phyloP scores from a whole-genome alignment of 2,329 filamentous ascomycete species.

The Stemphylium beticola region DNA sequence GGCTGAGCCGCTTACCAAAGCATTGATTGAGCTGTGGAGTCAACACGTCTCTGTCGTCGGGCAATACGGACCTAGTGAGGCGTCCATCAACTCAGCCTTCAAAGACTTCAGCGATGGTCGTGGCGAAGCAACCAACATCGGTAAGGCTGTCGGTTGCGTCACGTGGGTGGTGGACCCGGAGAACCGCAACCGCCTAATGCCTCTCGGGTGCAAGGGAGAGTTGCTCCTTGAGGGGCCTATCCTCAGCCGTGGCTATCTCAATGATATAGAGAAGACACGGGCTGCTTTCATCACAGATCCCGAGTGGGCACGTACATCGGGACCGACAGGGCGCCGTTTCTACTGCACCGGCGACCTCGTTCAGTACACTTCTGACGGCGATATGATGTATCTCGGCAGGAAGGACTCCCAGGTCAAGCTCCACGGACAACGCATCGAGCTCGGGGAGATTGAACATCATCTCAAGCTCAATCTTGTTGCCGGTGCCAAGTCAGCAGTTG shows the following conservation, averaged over 20 bases:
- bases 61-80: constrained; percentile 44
- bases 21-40: constrained; percentile 38
- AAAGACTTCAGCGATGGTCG: constrained; percentile 36
- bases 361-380: constrained; percentile 40
- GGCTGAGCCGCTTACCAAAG: constrained; percentile 52
- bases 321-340: constrained; percentile 26
- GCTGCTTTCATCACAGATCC: constrained; percentile 39
- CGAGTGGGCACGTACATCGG: constrained; percentile 33
- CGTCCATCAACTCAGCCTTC: constrained; percentile 42
- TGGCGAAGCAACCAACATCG: constrained; percentile 44
- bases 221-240: constrained; percentile 45
- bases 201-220: constrained; percentile 44
- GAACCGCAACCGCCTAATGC: constrained; percentile 39
- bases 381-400: constrained; percentile 45
- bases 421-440: constrained; percentile 54
- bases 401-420: constrained; percentile 49
- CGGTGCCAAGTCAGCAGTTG: constrained; percentile 52
- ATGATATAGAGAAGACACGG: constrained; percentile 38
- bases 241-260: constrained; percentile 44
- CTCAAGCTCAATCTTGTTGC: constrained; percentile 46
- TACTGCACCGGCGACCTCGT: constrained; percentile 47
- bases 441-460: constrained; percentile 56
- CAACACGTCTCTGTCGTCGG: constrained; percentile 31
- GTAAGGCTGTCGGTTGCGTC: constrained; percentile 37
- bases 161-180: constrained; percentile 44